Conservation (phyloP, 2,329 filamentous ascomycete species). For the Aspergillus candidus region DNA sequence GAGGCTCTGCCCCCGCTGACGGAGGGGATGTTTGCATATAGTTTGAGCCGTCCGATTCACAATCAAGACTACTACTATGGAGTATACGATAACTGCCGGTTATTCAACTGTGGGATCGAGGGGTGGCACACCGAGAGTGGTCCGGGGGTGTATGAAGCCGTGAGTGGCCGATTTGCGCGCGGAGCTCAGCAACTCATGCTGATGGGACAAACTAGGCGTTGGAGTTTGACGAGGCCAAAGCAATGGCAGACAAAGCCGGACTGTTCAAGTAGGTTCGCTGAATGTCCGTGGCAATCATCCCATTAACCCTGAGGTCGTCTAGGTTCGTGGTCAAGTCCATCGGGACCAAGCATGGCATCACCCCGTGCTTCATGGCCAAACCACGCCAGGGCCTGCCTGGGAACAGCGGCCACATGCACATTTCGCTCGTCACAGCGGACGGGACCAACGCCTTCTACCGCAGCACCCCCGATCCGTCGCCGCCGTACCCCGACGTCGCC, state of each 20-base stretch:
- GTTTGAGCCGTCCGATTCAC: conserved; percentile 75
- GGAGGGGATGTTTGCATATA: conserved; percentile 95
- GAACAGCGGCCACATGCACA: conserved; percentile 92
- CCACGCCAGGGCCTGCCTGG: conserved; percentile 84
- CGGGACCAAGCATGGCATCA: conserved; percentile 80
- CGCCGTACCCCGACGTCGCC: conserved; percentile 68
- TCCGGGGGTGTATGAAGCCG: conserved; percentile 91
- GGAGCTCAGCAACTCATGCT: conserved; percentile 8
- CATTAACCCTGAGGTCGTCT: conserved; percentile 9
- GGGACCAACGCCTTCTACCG: conserved; percentile 81
- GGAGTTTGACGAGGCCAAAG: conserved; percentile 77
- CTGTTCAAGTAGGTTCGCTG: conserved; percentile 70
- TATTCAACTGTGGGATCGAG: conserved; percentile 76
- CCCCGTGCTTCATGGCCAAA: conserved; percentile 98
- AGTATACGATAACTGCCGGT: conserved; percentile 71
- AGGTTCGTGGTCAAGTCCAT: conserved; percentile 83
- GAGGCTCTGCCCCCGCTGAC: conserved; percentile 71
- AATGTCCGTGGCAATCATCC: neutral
- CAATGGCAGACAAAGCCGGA: conserved; percentile 87
- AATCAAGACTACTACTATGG: conserved; percentile 92
- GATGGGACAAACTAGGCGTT: conserved; percentile 51
- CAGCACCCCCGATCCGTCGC: conserved; percentile 62
- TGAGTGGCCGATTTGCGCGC: conserved; percentile 26
- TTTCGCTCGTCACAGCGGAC: conserved; percentile 75
- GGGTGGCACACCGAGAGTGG: conserved; percentile 95